Base-by-base conservation (phyloP, 805 yeast genomes). In the Metschnikowia similis region DNA sequence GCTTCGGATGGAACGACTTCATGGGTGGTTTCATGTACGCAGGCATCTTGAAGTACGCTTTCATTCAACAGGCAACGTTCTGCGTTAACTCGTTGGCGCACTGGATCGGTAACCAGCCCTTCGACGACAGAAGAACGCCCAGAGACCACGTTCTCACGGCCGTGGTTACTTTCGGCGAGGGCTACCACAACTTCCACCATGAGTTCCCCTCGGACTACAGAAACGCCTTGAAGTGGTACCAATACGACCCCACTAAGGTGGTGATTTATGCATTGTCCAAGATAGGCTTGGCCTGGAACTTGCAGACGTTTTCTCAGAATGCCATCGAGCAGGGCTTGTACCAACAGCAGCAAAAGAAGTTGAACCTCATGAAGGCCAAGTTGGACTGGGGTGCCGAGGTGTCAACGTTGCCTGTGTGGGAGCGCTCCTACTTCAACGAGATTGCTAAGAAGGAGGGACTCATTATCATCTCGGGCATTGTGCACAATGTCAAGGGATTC, bases 121-220 rank as follows among this genome's bases (percentile, higher is more conserved):
- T 87, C 56, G 95, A 87, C 66, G 92, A 87, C 66, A 81, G 87
- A 71, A 83, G 91, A 79, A 85, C 92, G 32, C 94, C 94, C 58
- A 79, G 94, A 71, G 92, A 87, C 69, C 90, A 86, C 67, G 80
- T 82, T 64, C 62, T 87, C 54, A 86, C 94, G 45, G 94, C 94
- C 4, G 71, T 87, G 52, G 89, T 86, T 51, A 87, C 95, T 0
- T 86, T 87, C 62, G 95, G 95, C 69, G 95, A 87, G 71, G 95
- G 95, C 55, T 86, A 87, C 76, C 94, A 87, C 64, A 87, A 87
- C 71, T 87, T 87, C 82, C 95, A 87, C 69, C 95, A 87, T 67
- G 95, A 87, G 74, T 87, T 87, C 79, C 94, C 95, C 61, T 80
- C 88, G 16, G 95, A 87, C 71, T 87, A 87, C 79, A 82, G 95